Conservation (phyloP, 345 rosid genomes). For the Capsella bursapastoris region DNA sequence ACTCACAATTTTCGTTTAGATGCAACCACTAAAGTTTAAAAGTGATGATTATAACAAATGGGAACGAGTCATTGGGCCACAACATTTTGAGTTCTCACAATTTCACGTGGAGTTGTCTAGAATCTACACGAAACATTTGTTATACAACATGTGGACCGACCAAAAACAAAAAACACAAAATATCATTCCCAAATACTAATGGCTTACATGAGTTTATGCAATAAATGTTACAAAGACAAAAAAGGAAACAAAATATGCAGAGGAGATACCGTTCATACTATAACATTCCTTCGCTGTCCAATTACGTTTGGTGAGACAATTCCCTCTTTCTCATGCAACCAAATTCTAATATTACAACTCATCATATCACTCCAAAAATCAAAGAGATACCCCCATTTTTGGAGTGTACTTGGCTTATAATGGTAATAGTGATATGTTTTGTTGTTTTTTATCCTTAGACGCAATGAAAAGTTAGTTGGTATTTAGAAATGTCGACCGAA, state of each 20-base stretch:
- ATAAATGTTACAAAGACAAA: slow-evolving; percentile 32
- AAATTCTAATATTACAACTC: slow-evolving; percentile 22
- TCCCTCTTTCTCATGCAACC: slow-evolving; percentile 49
- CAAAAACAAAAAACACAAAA: slow-evolving; percentile 10
- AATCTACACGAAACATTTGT: slow-evolving; percentile 25
- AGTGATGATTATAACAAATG: slow-evolving; percentile 33
- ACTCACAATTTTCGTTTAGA: slow-evolving; percentile 31
- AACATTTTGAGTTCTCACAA: slow-evolving; percentile 17
- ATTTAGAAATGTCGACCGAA: slow-evolving; percentile 26
- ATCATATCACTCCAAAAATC: slow-evolving; percentile 22
- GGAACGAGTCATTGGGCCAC: slow-evolving; percentile 32
- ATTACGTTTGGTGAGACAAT: slow-evolving; percentile 40
- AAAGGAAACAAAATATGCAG: slow-evolving; percentile 23
- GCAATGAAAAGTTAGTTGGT: slow-evolving; percentile 24
- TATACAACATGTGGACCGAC: slow-evolving; percentile 36
- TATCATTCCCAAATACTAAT: slow-evolving; percentile 25
- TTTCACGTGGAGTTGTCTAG: slow-evolving; percentile 45
- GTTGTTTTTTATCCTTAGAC: slow-evolving; percentile 30
- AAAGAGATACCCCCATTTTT: slow-evolving; percentile 17
- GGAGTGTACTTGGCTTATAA: slow-evolving; percentile 34
- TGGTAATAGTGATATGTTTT: slow-evolving; percentile 38
- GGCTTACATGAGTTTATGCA: slow-evolving; percentile 27
- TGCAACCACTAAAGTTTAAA: slow-evolving; percentile 2
- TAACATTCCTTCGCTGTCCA: slow-evolving; percentile 44
- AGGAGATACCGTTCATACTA: slow-evolving; percentile 49